phyloP scores from a whole-genome alignment of 768 basidiomycete genomes.

The Strobilomyces echinocephalus region DNA sequence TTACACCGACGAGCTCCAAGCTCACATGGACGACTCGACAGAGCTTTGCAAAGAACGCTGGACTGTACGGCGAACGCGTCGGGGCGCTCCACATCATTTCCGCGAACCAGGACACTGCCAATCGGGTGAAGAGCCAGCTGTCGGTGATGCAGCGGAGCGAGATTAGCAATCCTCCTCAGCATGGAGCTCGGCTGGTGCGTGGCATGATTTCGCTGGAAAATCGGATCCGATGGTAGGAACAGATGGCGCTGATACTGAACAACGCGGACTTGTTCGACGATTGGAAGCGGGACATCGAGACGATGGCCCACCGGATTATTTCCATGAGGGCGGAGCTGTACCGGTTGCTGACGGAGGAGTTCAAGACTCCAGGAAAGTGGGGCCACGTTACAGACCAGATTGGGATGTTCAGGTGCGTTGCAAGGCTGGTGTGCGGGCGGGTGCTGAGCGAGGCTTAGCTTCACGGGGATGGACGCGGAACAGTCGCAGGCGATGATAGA shows the following conservation, averaged over 20 bases:
- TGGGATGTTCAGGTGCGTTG: constrained; percentile 88
- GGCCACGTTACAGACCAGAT: constrained; percentile 95
- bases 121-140: constrained; percentile 77
- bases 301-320: constrained; percentile 77
- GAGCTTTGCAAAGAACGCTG: constrained; percentile 98
- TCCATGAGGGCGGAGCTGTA: constrained; percentile 81
- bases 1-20: neutral
- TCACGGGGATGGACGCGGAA: constrained; percentile 68
- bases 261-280: constrained; percentile 68
- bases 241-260: constrained; percentile 83
- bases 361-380: constrained; percentile 91
- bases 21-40: constrained; percentile 32
- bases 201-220: neutral
- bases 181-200: constrained; percentile 84
- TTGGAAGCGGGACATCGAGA: constrained; percentile 87
- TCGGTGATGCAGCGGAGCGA: constrained; percentile 90
- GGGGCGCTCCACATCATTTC: constrained; percentile 89
- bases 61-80: constrained; percentile 90
- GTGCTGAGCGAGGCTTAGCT: constrained; percentile 43
- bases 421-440: neutral
- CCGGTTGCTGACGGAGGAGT: constrained; percentile 60
- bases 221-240: constrained; percentile 1
- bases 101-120: constrained; percentile 57
- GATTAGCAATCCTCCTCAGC: constrained; percentile 91
- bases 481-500: constrained; percentile 69